Evolutionary conservation across 148 eudicot genomes (phyloP).

Genomic region (Nepenthes mirabilis): DNA sequence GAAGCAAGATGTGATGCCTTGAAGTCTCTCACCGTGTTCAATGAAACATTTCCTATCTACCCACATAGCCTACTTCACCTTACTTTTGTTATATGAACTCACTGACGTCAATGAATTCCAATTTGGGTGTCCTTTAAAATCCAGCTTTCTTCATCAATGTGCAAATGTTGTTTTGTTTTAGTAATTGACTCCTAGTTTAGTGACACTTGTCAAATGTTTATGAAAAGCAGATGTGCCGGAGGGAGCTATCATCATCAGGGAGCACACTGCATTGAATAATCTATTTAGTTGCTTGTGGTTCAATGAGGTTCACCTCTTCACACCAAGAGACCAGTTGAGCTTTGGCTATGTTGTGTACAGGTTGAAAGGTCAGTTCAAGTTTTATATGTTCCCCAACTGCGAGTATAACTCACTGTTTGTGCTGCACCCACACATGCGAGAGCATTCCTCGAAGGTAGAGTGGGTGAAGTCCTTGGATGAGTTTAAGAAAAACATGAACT

Average conservation of each 20-base stretch:
- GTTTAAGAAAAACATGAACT: conserved; percentile 43
- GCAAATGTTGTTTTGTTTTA: no score
- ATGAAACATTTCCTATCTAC: no score
- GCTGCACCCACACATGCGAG: conserved; percentile 83
- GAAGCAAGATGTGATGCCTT: no score
- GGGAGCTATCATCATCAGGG: conserved; percentile 86
- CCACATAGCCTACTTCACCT: no score
- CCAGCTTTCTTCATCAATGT: no score
- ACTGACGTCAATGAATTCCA: no score
- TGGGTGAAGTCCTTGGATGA: conserved; percentile 80
- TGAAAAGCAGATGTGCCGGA: conserved; percentile 85
- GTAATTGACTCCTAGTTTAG: background rate
- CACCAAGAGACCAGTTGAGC: conserved; percentile 96
- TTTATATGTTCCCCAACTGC: conserved; percentile 89
- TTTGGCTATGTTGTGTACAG: conserved; percentile 87
- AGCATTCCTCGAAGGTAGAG: conserved; percentile 87
- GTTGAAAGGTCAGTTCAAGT: conserved; percentile 48
- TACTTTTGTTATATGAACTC: no score
- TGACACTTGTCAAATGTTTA: background rate
- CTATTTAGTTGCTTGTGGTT: conserved; percentile 97
- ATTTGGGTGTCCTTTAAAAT: no score
- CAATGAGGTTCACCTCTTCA: conserved; percentile 90
- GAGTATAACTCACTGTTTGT: conserved; percentile 77
- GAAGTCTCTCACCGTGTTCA: no score
- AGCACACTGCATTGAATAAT: conserved; percentile 76